Percentiles rank a stretch among this genome's conserved stretches.
Conservation (phyloP, 139 green algal species). For the Deuterostichococcus epilithicus region DNA sequence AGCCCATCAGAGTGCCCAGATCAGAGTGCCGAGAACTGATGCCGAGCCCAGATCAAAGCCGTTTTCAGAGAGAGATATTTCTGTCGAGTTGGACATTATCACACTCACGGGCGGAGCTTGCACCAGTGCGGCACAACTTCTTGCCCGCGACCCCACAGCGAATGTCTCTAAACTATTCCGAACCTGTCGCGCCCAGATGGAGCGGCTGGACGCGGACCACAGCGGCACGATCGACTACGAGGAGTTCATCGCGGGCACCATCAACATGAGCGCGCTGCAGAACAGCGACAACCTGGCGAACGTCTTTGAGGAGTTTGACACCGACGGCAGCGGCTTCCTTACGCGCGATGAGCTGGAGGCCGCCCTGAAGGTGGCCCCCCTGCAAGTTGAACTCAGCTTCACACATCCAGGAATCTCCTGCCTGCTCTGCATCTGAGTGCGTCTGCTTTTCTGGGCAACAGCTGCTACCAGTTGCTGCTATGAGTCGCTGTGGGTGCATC, state of each 20-base stretch:
- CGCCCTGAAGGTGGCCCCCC: conserved; percentile 35
- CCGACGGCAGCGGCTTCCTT: conserved; percentile 66
- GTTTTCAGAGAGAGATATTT: too few species aligned
- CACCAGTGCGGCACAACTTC: too few species aligned
- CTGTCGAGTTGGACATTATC: too few species aligned
- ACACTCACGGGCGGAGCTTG: too few species aligned
- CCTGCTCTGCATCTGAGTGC: neutral
- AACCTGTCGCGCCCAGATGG: too few species aligned
- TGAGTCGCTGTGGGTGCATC: neutral
- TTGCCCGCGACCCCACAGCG: too few species aligned
- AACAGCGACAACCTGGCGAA: conserved; percentile 73
- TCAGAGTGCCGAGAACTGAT: too few species aligned
- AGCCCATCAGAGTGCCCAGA: too few species aligned
- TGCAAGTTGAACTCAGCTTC: neutral
- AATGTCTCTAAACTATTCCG: too few species aligned
- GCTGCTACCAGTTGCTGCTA: neutral
- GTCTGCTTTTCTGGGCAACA: neutral
- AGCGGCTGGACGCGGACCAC: too few species aligned
- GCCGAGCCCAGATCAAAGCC: too few species aligned
- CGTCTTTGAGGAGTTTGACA: conserved; percentile 80
- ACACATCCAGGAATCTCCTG: neutral
- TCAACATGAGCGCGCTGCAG: conserved; percentile 76
- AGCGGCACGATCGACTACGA: conserved; percentile 85
- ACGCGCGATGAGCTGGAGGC: conserved; percentile 55
- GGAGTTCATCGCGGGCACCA: conserved; percentile 84